Evolutionary conservation across 2,329 filamentous ascomycete species (phyloP).

Genomic region (Trichoderma sp.): DNA sequence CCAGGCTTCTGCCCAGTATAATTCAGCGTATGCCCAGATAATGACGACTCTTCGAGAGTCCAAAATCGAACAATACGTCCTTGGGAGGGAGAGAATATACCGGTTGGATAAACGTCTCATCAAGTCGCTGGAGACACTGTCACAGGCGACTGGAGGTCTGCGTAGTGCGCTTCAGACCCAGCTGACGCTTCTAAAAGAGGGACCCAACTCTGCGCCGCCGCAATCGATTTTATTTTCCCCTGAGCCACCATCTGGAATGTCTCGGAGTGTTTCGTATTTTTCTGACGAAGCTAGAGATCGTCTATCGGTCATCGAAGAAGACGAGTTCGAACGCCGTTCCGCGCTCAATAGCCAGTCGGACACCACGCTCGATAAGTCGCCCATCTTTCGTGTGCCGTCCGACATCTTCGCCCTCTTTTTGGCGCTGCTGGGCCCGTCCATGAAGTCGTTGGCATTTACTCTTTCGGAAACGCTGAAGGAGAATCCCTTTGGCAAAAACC

Average conservation of each 20-base stretch:
- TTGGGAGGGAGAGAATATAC: constrained; percentile 77
- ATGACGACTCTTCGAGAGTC: constrained; percentile 78
- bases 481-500: constrained; percentile 70
- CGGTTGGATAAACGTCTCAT: constrained; percentile 74
- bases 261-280: constrained; percentile 30
- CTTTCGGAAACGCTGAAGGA: constrained; percentile 85
- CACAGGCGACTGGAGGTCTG: constrained; percentile 85
- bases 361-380: constrained; percentile 29
- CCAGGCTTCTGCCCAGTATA: constrained; percentile 60
- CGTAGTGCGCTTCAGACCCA: constrained; percentile 87
- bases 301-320: constrained; percentile 62
- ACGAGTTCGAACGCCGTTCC: constrained; percentile 43
- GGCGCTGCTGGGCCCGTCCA: constrained; percentile 80
- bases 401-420: constrained; percentile 95
- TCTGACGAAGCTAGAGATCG: constrained; percentile 42
- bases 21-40: constrained; percentile 64
- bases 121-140: constrained; percentile 77
- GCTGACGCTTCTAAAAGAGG: constrained; percentile 75
- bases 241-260: constrained; percentile 24
- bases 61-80: constrained; percentile 81
- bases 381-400: constrained; percentile 58
- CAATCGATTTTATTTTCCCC: constrained; percentile 23
- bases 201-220: constrained; percentile 27
- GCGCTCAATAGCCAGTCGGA: constrained; percentile 30
- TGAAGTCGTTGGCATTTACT: constrained; percentile 93